phyloP scores from a whole-genome alignment of 2,329 filamentous ascomycete species.

The Aspergillus texensis region DNA sequence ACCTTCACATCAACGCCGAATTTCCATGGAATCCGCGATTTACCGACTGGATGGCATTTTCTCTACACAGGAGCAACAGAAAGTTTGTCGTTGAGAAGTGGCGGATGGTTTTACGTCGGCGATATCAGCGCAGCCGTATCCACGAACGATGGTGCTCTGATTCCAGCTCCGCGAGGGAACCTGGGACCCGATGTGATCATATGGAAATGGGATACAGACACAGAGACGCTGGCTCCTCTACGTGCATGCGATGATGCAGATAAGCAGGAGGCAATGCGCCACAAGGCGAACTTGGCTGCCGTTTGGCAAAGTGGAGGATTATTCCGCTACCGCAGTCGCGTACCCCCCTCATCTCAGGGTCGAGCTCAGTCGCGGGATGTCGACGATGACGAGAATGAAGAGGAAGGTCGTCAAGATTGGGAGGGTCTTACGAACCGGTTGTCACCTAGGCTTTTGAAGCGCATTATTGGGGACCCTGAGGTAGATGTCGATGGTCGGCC shows the following conservation, averaged over 20 bases:
- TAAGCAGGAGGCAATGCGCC: conserved; percentile 53
- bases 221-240: conserved; percentile 40
- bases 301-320: conserved; percentile 57
- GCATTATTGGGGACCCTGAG: conserved; percentile 50
- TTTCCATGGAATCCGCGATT: conserved; percentile 63
- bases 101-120: conserved; percentile 61
- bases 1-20: conserved; percentile 65
- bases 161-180: conserved; percentile 20
- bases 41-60: conserved; percentile 63
- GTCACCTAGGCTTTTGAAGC: conserved; percentile 50
- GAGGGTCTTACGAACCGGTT: conserved; percentile 54
- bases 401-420: conserved; percentile 58
- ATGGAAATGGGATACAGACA: conserved; percentile 56
- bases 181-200: conserved; percentile 50
- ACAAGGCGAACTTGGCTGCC: conserved; percentile 58
- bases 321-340: conserved; percentile 44
- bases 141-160: conserved; percentile 19
- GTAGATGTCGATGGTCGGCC: conserved; percentile 44
- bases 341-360: conserved; percentile 33
- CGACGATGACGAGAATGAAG: conserved; percentile 29
- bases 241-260: conserved; percentile 34
- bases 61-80: conserved; percentile 62
- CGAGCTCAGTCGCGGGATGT: conserved; percentile 12
- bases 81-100: conserved; percentile 62
- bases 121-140: conserved; percentile 31